Evolutionary conservation across 805 yeast genomes (phyloP).

Genomic region (Zygoascus ofunaensis): DNA sequence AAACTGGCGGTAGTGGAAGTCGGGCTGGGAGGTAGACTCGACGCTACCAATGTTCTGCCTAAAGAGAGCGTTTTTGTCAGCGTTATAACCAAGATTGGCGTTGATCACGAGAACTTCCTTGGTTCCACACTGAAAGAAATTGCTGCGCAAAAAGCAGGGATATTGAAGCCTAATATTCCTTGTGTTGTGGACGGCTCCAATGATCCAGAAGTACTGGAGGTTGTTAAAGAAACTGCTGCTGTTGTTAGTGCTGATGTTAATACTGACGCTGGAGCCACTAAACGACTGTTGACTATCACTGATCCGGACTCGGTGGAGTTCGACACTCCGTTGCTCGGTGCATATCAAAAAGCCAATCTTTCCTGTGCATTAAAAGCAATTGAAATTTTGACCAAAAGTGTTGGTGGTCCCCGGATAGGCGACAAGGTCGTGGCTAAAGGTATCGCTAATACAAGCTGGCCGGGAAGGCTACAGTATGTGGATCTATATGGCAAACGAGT

Average conservation of each 20-base stretch:
- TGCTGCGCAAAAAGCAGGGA: slow-evolving; percentile 80
- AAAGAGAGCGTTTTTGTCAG: slow-evolving; percentile 43
- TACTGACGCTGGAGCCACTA: no score
- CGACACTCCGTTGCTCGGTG: slow-evolving; percentile 55
- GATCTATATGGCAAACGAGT: slow-evolving; percentile 27
- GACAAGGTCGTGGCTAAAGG: slow-evolving; percentile 40
- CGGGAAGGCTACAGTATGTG: slow-evolving; percentile 70
- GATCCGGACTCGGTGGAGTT: slow-evolving; percentile 1
- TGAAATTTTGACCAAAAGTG: slow-evolving; percentile 27
- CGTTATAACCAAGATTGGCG: slow-evolving; percentile 75
- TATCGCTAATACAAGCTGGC: slow-evolving; percentile 57
- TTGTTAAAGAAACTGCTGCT: slow-evolving; percentile 27
- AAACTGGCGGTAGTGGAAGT: slow-evolving; percentile 84
- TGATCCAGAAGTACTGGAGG: slow-evolving; percentile 37
- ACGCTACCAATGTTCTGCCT: slow-evolving; percentile 68
- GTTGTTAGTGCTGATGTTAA: not conserved
- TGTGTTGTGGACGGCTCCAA: slow-evolving; percentile 70
- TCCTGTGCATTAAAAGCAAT: slow-evolving; percentile 56
- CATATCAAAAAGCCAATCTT: slow-evolving; percentile 62
- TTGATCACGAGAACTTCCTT: slow-evolving; percentile 73
- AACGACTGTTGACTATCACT: not conserved
- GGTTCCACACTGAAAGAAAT: slow-evolving; percentile 60
- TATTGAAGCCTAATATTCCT: slow-evolving; percentile 52
- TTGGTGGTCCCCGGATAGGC: slow-evolving; percentile 26
- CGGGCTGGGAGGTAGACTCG: slow-evolving; percentile 84